Base-by-base conservation (phyloP, 805 yeast species). In the Starmerella bombicola region DNA sequence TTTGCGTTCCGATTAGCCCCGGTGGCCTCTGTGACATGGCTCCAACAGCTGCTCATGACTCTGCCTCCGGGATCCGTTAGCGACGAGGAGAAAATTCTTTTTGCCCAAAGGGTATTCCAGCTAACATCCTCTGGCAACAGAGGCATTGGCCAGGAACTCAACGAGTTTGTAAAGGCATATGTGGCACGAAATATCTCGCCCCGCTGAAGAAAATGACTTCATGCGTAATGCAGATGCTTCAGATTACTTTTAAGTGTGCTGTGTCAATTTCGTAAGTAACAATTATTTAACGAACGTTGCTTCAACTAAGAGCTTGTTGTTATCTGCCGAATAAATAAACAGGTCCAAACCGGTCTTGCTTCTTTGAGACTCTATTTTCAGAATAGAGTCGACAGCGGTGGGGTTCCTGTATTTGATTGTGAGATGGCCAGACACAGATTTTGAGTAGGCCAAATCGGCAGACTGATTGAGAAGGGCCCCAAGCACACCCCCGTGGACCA, bases 401-500 rank as follows among this genome's bases (percentile, higher is more conserved):
- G 95, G 95, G 45, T 68, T 65, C 43, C 66, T 71, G 59, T 85
- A 85, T 31, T 65, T 64, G 12, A 60, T 40, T 18, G 57, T 49
- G 31, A 77, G 62, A 18, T 34, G 35, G 12, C 50, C 51, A 12
- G 24, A 20, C 22, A 20, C 23, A 5, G 35, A 48, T 12, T 25
- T 67, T 16, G 34, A 17, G 3, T 44, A 64, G 38, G 77, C 67
- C 48, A 76, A 76, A 62, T 78, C 70, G 5, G 80, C 69, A 50
- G 85, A 94, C 54, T 83, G 91, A 24, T 26, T 29, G 40, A 84
- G 62, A 1, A 85, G 63, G 0, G 93, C 77, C 7, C 86, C 93
- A 23, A 85, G 57, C 22, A 86, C 72, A 0, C 96, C 96, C 3
- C 96, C 96, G 56, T 85, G 96, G 3, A 83, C 70, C 16, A 86